Evolutionary conservation across 495 filamentous ascomycete genomes (phyloP).

Genomic region (Pyrenula aspistea): DNA sequence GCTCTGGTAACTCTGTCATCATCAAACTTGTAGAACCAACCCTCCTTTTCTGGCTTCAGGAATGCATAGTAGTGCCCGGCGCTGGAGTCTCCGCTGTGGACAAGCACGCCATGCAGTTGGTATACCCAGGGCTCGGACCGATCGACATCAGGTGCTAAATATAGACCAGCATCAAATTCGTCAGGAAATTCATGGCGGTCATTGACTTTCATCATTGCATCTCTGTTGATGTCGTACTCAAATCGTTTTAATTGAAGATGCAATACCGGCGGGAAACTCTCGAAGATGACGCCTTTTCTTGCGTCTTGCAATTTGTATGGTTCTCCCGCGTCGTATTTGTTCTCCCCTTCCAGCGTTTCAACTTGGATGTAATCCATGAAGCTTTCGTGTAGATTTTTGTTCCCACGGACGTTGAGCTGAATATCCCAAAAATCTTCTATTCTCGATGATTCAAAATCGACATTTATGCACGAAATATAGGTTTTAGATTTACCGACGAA

Average conservation of each 20-base stretch:
- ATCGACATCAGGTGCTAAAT: conserved; percentile 78
- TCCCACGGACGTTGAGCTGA: conserved; percentile 89
- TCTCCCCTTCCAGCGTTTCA: conserved; percentile 93
- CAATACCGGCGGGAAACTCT: conserved; percentile 86
- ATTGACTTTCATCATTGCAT: conserved; percentile 99
- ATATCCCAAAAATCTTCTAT: conserved; percentile 99
- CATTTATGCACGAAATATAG: conserved; percentile 96
- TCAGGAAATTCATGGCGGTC: conserved; percentile 96
- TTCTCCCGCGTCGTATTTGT: conserved; percentile 88
- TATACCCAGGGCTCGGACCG: conserved; percentile 82
- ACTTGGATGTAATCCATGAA: conserved; percentile 95
- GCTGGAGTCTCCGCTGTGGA: conserved; percentile 93
- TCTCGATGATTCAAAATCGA: conserved; percentile 88
- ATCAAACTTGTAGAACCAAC: conserved; percentile 93
- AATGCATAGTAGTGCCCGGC: conserved; percentile 99
- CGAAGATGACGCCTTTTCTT: conserved; percentile 94
- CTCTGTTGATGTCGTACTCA: conserved; percentile 89
- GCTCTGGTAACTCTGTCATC: conserved; percentile 92
- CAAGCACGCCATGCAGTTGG: conserved; percentile 86
- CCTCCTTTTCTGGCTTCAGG: conserved; percentile 82
- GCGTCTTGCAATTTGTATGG: conserved; percentile 89
- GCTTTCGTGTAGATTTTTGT: conserved; percentile 84
- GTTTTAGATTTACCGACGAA: conserved; percentile 97
- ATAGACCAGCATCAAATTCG: conserved; percentile 78
- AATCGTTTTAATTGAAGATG: conserved; percentile 96